Conservation (phyloP, 2,329 filamentous ascomycete species). For the Colletotrichum gloeosporioides region DNA sequence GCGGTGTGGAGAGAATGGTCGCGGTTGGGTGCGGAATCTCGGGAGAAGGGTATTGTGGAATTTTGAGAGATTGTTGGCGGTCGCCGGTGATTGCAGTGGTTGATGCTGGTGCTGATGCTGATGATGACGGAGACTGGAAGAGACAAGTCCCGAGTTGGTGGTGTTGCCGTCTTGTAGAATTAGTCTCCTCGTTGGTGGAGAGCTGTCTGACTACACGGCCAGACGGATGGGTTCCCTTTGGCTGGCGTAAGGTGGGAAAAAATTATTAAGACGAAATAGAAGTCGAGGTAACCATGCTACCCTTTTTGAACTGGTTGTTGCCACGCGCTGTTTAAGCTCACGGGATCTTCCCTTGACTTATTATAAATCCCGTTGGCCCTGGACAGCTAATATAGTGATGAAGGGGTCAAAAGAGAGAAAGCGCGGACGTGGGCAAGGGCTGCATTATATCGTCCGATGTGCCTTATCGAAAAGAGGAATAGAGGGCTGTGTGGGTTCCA, state of each 20-base stretch:
- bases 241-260: constrained; percentile 9
- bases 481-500: constrained; percentile 24
- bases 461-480: constrained; percentile 37
- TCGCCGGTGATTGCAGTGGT: neutral
- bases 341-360: constrained; percentile 34
- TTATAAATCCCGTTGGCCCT: constrained; percentile 35
- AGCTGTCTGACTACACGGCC: constrained; percentile 10
- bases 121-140: neutral
- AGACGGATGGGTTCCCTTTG: constrained; percentile 15
- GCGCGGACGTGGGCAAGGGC: constrained; percentile 39
- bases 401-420: constrained; percentile 34
- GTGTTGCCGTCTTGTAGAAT: constrained; percentile 10
- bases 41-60: neutral
- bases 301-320: constrained; percentile 16
- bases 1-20: constrained; percentile 20
- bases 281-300: constrained; percentile 21
- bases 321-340: constrained; percentile 22
- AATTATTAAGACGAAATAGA: constrained; percentile 22
- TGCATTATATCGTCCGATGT: constrained; percentile 56
- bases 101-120: neutral
- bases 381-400: constrained; percentile 39
- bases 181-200: constrained; percentile 10
- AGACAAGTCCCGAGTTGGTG: neutral
- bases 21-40: constrained; percentile 7
- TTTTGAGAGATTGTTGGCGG: neutral